Conservation (phyloP, 2,329 filamentous ascomycete genomes). For the Calonectria hongkongensis region DNA sequence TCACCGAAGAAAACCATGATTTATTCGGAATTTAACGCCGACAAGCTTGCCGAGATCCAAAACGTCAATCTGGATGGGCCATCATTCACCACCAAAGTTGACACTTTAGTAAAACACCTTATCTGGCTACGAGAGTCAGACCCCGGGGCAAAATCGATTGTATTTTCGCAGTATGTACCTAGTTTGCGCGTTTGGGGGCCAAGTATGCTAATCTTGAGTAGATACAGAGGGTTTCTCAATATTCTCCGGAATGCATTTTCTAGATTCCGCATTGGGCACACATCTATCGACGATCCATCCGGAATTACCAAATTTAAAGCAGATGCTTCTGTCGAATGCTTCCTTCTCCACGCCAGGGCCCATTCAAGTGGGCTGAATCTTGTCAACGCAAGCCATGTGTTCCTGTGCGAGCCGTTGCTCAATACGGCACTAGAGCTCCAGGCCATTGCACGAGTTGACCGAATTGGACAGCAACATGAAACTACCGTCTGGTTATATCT, state of each 20-base stretch:
- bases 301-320: conserved; percentile 86
- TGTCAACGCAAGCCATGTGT: conserved; percentile 94
- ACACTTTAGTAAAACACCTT: conserved; percentile 87
- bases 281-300: conserved; percentile 79
- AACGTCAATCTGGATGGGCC: conserved; percentile 82
- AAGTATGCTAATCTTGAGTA: conserved; percentile 45
- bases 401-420: conserved; percentile 93
- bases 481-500: conserved; percentile 98
- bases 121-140: conserved; percentile 90
- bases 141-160: conserved; percentile 90
- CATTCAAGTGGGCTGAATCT: conserved; percentile 93
- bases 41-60: conserved; percentile 86
- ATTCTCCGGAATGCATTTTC: conserved; percentile 83
- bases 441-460: conserved; percentile 94
- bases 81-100: conserved; percentile 93
- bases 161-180: conserved; percentile 85
- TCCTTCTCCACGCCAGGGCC: conserved; percentile 91
- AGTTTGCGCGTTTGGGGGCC: no score
- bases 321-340: conserved; percentile 84
- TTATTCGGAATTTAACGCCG: conserved; percentile 84
- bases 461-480: conserved; percentile 90
- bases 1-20: conserved; percentile 70
- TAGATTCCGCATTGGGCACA: conserved; percentile 83
- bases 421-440: conserved; percentile 96
- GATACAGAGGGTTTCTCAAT: conserved; percentile 84